Evolutionary conservation across 129 eudicot genomes (phyloP), one percentile per base, ranked within the genome.

Genomic region (Erigeron canadensis): DNA sequence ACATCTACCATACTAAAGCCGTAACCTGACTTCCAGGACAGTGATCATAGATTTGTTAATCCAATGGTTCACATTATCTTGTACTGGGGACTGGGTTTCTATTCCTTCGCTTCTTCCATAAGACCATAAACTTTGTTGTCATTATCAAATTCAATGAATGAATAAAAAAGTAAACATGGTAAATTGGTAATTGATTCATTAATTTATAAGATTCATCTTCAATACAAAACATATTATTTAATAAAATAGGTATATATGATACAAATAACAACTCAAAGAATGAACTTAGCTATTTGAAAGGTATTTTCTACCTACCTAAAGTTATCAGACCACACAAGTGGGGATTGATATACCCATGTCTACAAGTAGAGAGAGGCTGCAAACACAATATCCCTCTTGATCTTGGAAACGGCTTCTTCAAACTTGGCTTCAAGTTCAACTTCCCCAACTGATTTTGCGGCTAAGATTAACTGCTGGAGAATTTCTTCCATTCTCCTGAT

Each of bases 341-440:
- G 15, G 15, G 0, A 0, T 28, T 11, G 38, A 43, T 18, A 7
- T 0, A 67, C 15, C 43, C 21, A 39, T 51, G 60, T 59, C 84
- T 86, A 86, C 81, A 92, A 75, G 79, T 94, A 95, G 38, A 95
- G 78, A 9, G 98, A 89, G 62, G 98, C 98, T 41, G 96, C 98
- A 75, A 94, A 94, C 65, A 94, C 96, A n/a, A 89, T 94, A 79
- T 94, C 98, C 69, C 99, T 90, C 87, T 95, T 95, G 73, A 95
- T 95, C 87, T 84, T 86, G 65, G 83, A 80, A 69, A 90, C 94
- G 4, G 95, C 96, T 10, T 90, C 99, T 67, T 95, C 99, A 63
- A 95, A 90, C 70, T 90, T 95, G 18, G 79, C 81, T 80, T 90
- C 89, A 67, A 95, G 97, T 79, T 90, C 99, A 5, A 79, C 83